These are phyloP conservation scores for Rhodotorula paludigena DNA, from an alignment of 768 basidiomycete genomes.

Conservation along the genomic window DNA sequence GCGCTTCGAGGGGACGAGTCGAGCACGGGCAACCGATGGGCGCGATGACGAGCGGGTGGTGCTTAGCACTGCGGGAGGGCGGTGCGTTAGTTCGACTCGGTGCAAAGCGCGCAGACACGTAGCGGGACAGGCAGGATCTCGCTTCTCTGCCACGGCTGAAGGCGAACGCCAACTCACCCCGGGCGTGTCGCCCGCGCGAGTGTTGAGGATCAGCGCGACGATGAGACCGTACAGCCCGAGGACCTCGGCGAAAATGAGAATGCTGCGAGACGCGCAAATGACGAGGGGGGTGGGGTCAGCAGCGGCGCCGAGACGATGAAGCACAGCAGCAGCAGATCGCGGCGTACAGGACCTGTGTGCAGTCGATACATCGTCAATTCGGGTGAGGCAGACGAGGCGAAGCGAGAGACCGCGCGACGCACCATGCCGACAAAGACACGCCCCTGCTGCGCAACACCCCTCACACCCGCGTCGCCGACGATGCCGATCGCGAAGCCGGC, in stretches of 20 bases:
- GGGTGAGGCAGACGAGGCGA: not conserved
- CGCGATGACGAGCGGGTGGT: too few species aligned
- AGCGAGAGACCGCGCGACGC: constrained; percentile 80
- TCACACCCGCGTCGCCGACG: constrained; percentile 96
- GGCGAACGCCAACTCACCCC: too few species aligned
- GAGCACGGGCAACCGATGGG: too few species aligned
- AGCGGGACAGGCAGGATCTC: too few species aligned
- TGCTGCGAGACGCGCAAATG: constrained; percentile 52
- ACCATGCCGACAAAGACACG: constrained; percentile 54
- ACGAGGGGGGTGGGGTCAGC: too few species aligned
- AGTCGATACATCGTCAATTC: not conserved
- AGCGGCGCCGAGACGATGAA: too few species aligned
- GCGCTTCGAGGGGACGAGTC: too few species aligned
- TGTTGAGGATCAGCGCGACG: constrained; percentile 94
- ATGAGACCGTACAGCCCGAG: constrained; percentile 49
- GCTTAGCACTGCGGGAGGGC: too few species aligned
- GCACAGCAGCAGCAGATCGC: not conserved
- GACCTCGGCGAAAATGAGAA: constrained; percentile 69
- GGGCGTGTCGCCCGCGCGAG: constrained; percentile 51
- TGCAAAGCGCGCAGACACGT: too few species aligned
- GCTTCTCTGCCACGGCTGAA: too few species aligned
- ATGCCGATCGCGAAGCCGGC: constrained; percentile 97
- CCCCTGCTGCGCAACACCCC: constrained; percentile 88
- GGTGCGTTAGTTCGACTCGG: too few species aligned
- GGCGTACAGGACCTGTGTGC: not conserved